phyloP scores from a whole-genome alignment of 257 asterid genomes.

The Penstemon davidsonii region DNA sequence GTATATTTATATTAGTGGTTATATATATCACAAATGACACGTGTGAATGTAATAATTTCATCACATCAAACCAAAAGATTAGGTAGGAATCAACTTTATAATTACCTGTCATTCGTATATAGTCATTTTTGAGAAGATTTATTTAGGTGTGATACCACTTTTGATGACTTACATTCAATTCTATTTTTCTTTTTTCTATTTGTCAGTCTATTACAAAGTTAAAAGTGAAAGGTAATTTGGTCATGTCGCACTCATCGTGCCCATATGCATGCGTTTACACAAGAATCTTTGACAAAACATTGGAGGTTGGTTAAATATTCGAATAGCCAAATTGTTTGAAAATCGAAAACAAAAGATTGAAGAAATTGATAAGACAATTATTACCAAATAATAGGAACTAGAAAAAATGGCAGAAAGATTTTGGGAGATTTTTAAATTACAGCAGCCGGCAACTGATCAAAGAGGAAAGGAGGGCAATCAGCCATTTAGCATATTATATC shows the following conservation, averaged over 20 bases:
- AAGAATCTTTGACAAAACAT: conserved; percentile 45
- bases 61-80: conserved; percentile 24
- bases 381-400: conserved; percentile 35
- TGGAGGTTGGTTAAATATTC: conserved; percentile 17
- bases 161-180: neutral
- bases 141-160: conserved; percentile 20
- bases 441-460: neutral
- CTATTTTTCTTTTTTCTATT: neutral
- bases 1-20: too few species aligned
- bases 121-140: conserved; percentile 20
- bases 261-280: conserved; percentile 39
- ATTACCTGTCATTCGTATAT: neutral
- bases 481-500: too few species aligned
- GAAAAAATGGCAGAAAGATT: conserved; percentile 24
- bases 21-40: too few species aligned
- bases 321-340: conserved; percentile 22
- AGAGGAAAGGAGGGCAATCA: neutral
- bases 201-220: conserved; percentile 16
- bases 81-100: conserved; percentile 10
- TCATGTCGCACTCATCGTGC: conserved; percentile 39
- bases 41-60: conserved; percentile 6
- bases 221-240: conserved; percentile 29
- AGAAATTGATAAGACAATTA: conserved; percentile 30
- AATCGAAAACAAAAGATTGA: neutral
- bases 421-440: neutral